A percentile compares a stretch with the other conserved stretches of the same genome.
These are phyloP conservation scores for Aspergillus biplanus DNA, from an alignment of 495 filamentous ascomycete genomes.

Conservation along the genomic window DNA sequence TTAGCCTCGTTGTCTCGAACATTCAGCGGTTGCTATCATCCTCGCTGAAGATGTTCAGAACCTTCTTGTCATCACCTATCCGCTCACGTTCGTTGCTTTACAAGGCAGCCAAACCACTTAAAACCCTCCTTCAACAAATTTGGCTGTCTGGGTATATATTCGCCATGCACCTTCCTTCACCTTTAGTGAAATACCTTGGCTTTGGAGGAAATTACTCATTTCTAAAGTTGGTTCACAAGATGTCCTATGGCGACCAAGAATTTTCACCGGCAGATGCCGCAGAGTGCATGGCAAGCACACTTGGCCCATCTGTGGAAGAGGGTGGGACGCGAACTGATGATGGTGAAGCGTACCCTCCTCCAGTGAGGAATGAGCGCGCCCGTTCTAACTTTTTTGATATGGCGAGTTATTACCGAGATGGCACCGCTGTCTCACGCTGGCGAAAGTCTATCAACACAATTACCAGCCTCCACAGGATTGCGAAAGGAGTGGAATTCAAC, in stretches of 20 bases:
- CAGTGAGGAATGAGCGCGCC: constrained; percentile 29
- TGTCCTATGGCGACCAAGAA: constrained; percentile 30
- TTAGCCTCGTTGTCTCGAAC: constrained; percentile 36
- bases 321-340: constrained; percentile 34
- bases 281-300: constrained; percentile 46
- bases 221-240: constrained; percentile 39
- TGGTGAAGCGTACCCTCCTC: constrained; percentile 38
- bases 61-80: constrained; percentile 46
- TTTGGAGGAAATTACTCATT: constrained; percentile 48
- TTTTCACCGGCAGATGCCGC: constrained; percentile 36
- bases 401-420: constrained; percentile 55
- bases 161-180: constrained; percentile 47
- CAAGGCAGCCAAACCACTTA: constrained; percentile 42
- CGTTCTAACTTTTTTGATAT: constrained; percentile 45
- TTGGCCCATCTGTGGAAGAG: constrained; percentile 45
- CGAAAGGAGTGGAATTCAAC: constrained; percentile 28
- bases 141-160: constrained; percentile 55
- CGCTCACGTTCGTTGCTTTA: constrained; percentile 40
- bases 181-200: constrained; percentile 42
- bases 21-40: constrained; percentile 38
- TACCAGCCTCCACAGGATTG: constrained; percentile 44
- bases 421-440: constrained; percentile 43
- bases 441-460: constrained; percentile 53
- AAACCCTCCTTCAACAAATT: constrained; percentile 46
- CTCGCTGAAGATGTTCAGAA: constrained; percentile 50